Evolutionary conservation across 2,329 filamentous ascomycete species (phyloP).

Genomic region (Cryphonectria japonica): DNA sequence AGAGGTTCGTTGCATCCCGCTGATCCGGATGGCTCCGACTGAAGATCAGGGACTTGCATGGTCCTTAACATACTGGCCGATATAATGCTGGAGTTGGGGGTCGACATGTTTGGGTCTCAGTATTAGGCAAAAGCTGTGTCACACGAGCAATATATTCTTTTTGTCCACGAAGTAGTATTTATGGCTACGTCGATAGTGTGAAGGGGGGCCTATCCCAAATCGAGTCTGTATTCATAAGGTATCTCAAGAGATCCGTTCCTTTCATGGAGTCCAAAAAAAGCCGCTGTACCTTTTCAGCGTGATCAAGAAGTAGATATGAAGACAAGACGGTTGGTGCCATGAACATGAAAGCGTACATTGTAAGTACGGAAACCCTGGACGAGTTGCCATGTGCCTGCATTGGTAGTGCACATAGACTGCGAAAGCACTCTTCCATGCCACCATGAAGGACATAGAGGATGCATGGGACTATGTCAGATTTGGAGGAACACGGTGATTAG

Average conservation of each 20-base stretch:
- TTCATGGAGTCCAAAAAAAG: not conserved
- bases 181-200: not conserved
- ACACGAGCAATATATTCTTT: not conserved
- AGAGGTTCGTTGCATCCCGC: not conserved
- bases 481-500: too few relatives aligned
- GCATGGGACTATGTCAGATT: too few relatives aligned
- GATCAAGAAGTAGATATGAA: not conserved
- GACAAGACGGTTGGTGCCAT: not conserved
- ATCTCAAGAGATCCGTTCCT: not conserved
- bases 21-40: not conserved
- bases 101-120: not conserved
- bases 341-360: not conserved
- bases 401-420: too few relatives aligned
- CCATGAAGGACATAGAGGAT: too few relatives aligned
- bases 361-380: not conserved
- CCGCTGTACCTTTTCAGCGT: not conserved
- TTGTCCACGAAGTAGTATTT: not conserved
- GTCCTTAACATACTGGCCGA: conserved; percentile 15
- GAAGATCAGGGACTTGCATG: not conserved
- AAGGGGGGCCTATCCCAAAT: too few relatives aligned
- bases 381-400: not conserved
- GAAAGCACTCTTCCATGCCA: too few relatives aligned
- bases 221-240: too few relatives aligned
- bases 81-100: not conserved
- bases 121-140: not conserved